Base-by-base conservation (phyloP, 2,329 filamentous ascomycete species). In the Alternaria brassicicola region DNA sequence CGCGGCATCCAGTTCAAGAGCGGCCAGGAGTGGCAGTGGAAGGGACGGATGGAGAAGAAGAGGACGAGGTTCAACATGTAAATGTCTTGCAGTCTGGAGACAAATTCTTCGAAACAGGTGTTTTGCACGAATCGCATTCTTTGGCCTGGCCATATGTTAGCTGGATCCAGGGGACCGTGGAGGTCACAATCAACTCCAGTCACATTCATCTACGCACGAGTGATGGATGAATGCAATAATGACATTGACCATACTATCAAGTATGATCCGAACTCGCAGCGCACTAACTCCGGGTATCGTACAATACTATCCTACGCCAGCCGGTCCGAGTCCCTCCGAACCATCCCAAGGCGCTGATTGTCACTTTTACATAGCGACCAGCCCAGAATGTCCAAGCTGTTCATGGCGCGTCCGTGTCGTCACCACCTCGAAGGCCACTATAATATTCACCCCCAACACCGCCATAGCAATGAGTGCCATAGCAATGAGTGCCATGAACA, bases 21-120 rank as follows among this genome's bases (percentile, higher is more conserved):
- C 77, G 92, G 92, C 35, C 86, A 92, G 67, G 91, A 96, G 74
- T 98, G 95, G 94, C 87, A 97, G 76, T 99, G 95, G 95, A 96
- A 96, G 81, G 90, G 91, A 10, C 88, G 88, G 75, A 96, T 95
- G 89, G 95, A 99, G 81, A 97, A 97, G 83, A 84, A 91, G 73
- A 85, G 95, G 71, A 98, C 94, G 67, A 89, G 92, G 76, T 99
- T 98, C 81, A 95, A 96, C 79, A 82, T 99, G 74, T 98, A 80
- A 59, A 57, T 23, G 19, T n/a, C 35, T 10, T 12, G n/a, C 2
- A 17, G 36, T 23, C 8, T 21, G 23, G 17, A 10, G 35, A 35
- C 28, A 3, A 15, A 17, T n/a, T 12, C 6, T 10, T 28, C 30
- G n/a, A 15, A 25, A 17, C 26, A 21, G 8, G 21, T 6, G 0